Evolutionary conservation across 257 asterid genomes (phyloP), one percentile per base, ranked within the genome.

Genomic region (Thymus quinquecostatus): DNA sequence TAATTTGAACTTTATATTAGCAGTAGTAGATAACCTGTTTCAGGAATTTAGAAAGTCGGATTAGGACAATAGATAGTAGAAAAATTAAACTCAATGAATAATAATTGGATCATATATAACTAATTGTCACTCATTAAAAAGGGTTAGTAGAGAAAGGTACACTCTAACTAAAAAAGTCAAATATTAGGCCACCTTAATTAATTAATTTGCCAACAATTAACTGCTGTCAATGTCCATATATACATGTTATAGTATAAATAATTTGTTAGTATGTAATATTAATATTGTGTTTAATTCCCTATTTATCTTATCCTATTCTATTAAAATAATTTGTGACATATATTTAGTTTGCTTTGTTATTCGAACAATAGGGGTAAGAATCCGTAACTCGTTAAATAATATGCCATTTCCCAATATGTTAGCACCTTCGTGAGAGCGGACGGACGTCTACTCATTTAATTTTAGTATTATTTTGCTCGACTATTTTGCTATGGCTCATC

Each of bases 221-320:
- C 63, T 56, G 62, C 40, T 56, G 61, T 56, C 61, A 56, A 56
- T 56, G 29, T 55, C 56, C 56, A 50, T 50, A n/a, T 0, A 3
- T 44, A 0, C 9, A 1, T 44, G 49, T 2, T 44, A 21, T 21
- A 21, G 21, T 21, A 21, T 21, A 21, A 21, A 21, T 21, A 21
- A 21, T 21, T 21, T 21, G 21, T 21, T 21, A 21, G 21, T 21
- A 21, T 21, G 21, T 21, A 21, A 21, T 21, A 44, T 44, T 21
- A 21, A 21, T 21, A 44, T 44, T 50, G 7, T n/a, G 5, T 13
- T 3, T 14, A 5, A 14, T 5, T 51, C 30, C 57, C 2, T 51
- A 51, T n/a, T 51, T 14, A 0, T 14, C 28, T 51, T n/a, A 51
- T 51, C 57, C 57, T n/a, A n/a, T 51, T 51, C 57, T 51, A 51